Conservation (phyloP, 2,329 filamentous ascomycete genomes). For the Colletotrichum gigasporum region DNA sequence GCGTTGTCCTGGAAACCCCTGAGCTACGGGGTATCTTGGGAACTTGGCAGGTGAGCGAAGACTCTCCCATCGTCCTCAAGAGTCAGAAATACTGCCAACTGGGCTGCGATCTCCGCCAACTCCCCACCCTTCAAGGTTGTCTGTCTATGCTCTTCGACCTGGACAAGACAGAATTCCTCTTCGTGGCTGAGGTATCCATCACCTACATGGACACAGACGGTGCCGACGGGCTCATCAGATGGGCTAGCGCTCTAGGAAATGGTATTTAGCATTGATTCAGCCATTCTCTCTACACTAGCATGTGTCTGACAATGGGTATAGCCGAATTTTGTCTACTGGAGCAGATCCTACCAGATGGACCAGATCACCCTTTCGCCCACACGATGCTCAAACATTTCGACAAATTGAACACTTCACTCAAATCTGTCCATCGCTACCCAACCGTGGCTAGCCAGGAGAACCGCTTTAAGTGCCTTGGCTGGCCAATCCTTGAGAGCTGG, state of each 20-base stretch:
- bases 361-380: conserved; percentile 81
- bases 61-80: conserved; percentile 63
- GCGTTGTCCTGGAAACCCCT: conserved; percentile 70
- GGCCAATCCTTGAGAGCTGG: conserved; percentile 68
- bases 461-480: conserved; percentile 77
- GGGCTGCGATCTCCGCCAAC: conserved; percentile 81
- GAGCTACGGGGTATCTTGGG: conserved; percentile 67
- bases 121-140: conserved; percentile 66
- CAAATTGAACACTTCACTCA: conserved; percentile 82
- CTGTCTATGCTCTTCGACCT: conserved; percentile 68
- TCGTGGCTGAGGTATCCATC: conserved; percentile 89
- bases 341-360: conserved; percentile 83
- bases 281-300: not conserved
- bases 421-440: conserved; percentile 77
- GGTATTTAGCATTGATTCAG: conserved; percentile 55
- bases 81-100: conserved; percentile 81
- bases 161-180: conserved; percentile 67
- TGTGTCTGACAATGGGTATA: conserved; percentile 43
- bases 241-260: conserved; percentile 77
- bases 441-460: conserved; percentile 70
- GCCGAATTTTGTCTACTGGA: conserved; percentile 88
- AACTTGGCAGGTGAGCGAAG: conserved; percentile 64
- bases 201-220: conserved; percentile 85
- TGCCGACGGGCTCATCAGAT: conserved; percentile 79
- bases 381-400: conserved; percentile 88